phyloP scores from a whole-genome alignment of 768 basidiomycete species.

The Tulasnella calospora region DNA sequence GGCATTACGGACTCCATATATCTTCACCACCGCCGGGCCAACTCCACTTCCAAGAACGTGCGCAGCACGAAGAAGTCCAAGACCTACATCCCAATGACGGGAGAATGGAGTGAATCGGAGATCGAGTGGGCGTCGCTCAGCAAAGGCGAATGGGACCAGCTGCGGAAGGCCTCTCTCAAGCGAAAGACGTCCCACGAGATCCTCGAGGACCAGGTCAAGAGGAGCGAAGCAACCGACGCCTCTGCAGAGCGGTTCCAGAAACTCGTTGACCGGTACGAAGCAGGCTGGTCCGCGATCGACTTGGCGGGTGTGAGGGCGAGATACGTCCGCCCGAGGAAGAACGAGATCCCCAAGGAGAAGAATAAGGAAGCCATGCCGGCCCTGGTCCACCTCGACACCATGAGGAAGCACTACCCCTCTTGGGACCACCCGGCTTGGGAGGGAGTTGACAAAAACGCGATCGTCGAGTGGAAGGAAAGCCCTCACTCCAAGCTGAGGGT shows the following conservation, averaged over 20 bases:
- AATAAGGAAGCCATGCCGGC: no score
- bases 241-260: not conserved
- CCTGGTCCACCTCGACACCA: not conserved
- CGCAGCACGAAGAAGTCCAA: not conserved
- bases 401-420: not conserved
- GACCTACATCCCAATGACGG: not conserved
- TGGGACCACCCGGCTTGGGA: not conserved
- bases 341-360: no score
- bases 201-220: not conserved
- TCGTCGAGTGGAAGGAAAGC: not conserved
- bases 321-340: not conserved
- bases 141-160: not conserved
- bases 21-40: not conserved
- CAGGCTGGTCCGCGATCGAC: not conserved
- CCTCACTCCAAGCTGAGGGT: not conserved
- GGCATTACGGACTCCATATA: not conserved
- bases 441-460: not conserved
- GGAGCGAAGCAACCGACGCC: not conserved
- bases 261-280: not conserved
- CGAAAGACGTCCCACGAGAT: not conserved
- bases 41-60: not conserved
- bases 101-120: not conserved
- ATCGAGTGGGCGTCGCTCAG: not conserved
- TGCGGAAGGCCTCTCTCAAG: not conserved
- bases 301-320: not conserved